phyloP scores from a whole-genome alignment of 495 filamentous ascomycete genomes.

The Parachaetomium inaequale region DNA sequence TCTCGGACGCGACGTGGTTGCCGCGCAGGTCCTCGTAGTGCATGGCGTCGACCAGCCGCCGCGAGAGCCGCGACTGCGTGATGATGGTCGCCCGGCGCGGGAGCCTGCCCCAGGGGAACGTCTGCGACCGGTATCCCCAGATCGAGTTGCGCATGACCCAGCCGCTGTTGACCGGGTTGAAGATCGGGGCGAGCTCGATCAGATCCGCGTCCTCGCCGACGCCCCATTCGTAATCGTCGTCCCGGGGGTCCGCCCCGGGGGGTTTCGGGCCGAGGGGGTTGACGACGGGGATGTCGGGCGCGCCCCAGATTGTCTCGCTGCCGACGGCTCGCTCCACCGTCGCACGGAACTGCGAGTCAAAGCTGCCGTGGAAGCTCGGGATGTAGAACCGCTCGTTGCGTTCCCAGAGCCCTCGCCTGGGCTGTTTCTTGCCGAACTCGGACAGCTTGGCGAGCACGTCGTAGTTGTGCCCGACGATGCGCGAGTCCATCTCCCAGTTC shows the following conservation, averaged over 20 bases:
- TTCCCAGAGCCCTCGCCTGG: constrained; percentile 69
- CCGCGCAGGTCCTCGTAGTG: constrained; percentile 57
- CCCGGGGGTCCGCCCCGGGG: constrained; percentile 48
- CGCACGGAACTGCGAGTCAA: constrained; percentile 49
- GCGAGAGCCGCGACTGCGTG: constrained; percentile 61
- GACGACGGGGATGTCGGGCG: constrained; percentile 50
- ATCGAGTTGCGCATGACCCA: constrained; percentile 61
- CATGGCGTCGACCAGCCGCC: constrained; percentile 62
- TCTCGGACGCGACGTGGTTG: constrained; percentile 63
- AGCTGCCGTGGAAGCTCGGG: constrained; percentile 58
- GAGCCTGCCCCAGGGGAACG: constrained; percentile 45
- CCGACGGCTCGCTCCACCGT: constrained; percentile 47
- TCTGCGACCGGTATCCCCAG: constrained; percentile 57
- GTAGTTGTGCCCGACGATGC: constrained; percentile 68
- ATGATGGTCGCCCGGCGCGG: constrained; percentile 65
- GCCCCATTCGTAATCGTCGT: constrained; percentile 68
- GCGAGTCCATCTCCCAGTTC: constrained; percentile 75
- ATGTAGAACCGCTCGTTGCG: constrained; percentile 70
- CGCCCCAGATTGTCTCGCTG: constrained; percentile 59
- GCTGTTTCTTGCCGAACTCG: constrained; percentile 58
- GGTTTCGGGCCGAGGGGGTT: constrained; percentile 57
- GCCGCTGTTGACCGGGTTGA: constrained; percentile 60
- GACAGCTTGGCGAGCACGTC: constrained; percentile 60
- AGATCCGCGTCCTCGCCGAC: constrained; percentile 73
- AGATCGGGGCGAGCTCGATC: constrained; percentile 67